Evolutionary conservation across 495 filamentous ascomycete species (phyloP), one percentile per base, ranked within the genome.

Genomic region (Xylaria bambusicola): DNA sequence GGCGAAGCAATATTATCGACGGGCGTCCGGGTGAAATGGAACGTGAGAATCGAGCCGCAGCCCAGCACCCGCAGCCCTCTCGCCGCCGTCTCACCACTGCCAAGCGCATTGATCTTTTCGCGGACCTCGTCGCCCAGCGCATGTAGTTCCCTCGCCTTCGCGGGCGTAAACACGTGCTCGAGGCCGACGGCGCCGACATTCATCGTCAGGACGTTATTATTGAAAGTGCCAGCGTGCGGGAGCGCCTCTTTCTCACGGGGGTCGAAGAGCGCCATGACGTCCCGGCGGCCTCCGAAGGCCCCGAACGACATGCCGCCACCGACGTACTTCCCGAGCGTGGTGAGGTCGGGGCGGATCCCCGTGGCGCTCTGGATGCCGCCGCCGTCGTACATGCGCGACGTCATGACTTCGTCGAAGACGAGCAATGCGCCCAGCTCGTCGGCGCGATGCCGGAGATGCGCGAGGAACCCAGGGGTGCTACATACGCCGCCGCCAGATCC

Each of bases 341-440:
- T 82, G 51, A 89, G 46, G 60, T 88, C 86, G 0, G 86, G 83
- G 4, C 58, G 70, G 17, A 88, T 46, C 0, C 69, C 72, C 26
- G 79, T 24, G 29, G 66, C 60, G 10, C 62, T 62, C 31, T 78
- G 77, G 10, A 83, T 44, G 1, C 86, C 86, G 5, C 65, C 58
- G 0, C 73, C 73, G 1, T 73, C 71, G 41, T 61, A 44, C 15
- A 87, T 69, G 4, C 86, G 75, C 9, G 78, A 83, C 1, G 86
- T 86, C 75, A 87, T 83, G 12, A 89, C 86, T 69, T 89, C 86
- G 48, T 89, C 86, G 12, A 86, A 66, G 15, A 89, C 80, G 51
- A 89, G 79, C 1, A 88, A 10, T 1, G 76, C 74, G 5, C 77
- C 79, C 3, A 66, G 3, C 62, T 67, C 23, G 66, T 72, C 23